Conservation (phyloP, 83 land plant genomes). For the Picea abies region DNA sequence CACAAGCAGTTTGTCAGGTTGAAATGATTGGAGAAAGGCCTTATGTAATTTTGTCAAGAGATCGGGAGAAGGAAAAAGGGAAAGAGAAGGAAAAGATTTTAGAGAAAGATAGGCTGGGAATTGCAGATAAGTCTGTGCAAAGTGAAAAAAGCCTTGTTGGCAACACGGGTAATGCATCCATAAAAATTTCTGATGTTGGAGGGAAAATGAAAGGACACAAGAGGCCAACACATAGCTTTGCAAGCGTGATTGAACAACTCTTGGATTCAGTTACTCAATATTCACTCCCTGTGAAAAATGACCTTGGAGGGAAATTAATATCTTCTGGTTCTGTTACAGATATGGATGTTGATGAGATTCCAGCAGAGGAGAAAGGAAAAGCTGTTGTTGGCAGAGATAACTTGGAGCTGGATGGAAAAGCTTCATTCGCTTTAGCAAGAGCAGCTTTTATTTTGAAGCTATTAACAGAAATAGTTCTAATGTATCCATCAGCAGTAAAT, state of each 20-base stretch:
- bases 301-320: conserved; percentile 17
- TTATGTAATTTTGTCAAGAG: conserved; percentile 76
- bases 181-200: conserved; percentile 58
- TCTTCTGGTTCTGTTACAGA: conserved; percentile 37
- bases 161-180: conserved; percentile 29
- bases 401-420: conserved; percentile 32
- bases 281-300: conserved; percentile 62
- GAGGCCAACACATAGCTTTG: conserved; percentile 87
- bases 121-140: conserved; percentile 30
- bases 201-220: conserved; percentile 63
- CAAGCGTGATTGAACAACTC: conserved; percentile 84
- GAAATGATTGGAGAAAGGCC: conserved; percentile 89
- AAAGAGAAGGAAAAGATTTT: conserved; percentile 61
- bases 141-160: conserved; percentile 21
- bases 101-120: conserved; percentile 58
- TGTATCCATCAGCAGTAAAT: conserved; percentile 84
- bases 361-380: conserved; percentile 82
- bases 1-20: conserved; percentile 81
- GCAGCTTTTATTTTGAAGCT: conserved; percentile 86
- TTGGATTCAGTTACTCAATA: conserved; percentile 72
- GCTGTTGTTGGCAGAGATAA: conserved; percentile 57
- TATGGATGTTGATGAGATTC: conserved; percentile 88
- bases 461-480: conserved; percentile 78
- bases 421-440: conserved; percentile 83
- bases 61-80: conserved; percentile 82